phyloP scores from a whole-genome alignment of 768 basidiomycete genomes.

The Suillus hirtellus region DNA sequence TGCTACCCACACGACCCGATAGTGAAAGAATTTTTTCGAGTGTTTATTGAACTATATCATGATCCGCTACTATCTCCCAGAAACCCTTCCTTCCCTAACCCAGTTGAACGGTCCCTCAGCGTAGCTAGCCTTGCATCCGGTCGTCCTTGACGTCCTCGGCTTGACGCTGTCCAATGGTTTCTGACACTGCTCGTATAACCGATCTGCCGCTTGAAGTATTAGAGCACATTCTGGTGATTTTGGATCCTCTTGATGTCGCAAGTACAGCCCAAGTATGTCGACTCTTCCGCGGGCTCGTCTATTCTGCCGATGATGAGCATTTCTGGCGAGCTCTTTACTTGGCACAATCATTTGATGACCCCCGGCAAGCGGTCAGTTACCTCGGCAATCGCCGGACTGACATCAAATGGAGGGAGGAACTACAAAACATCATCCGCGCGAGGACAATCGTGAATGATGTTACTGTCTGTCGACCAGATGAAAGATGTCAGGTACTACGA shows the following conservation, averaged over 20 bases:
- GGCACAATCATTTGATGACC: slow-evolving; percentile 62
- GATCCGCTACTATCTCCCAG: not conserved
- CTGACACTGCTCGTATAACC: slow-evolving; percentile 21
- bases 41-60: slow-evolving; percentile 11
- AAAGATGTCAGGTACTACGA: slow-evolving; percentile 42
- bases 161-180: slow-evolving; percentile 4
- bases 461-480: slow-evolving; percentile 39
- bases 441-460: slow-evolving; percentile 44
- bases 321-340: slow-evolving; percentile 73
- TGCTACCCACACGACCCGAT: slow-evolving; percentile 12
- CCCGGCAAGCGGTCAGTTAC: slow-evolving; percentile 45
- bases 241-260: slow-evolving; percentile 64
- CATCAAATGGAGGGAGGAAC: slow-evolving; percentile 52
- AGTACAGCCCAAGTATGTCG: slow-evolving; percentile 51
- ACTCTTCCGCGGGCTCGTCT: slow-evolving; percentile 44
- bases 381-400: slow-evolving; percentile 26
- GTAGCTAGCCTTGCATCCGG: not conserved
- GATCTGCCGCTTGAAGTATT: slow-evolving; percentile 59
- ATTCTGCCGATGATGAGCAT: slow-evolving; percentile 43
- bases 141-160: not conserved
- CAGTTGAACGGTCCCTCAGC: not conserved
- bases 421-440: slow-evolving; percentile 59
- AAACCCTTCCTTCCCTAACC: slow-evolving; percentile 8
- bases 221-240: slow-evolving; percentile 54
- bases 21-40: slow-evolving; percentile 15